Conservation (phyloP, 2,329 filamentous ascomycete genomes). For the Arthrinium phaeospermum region DNA sequence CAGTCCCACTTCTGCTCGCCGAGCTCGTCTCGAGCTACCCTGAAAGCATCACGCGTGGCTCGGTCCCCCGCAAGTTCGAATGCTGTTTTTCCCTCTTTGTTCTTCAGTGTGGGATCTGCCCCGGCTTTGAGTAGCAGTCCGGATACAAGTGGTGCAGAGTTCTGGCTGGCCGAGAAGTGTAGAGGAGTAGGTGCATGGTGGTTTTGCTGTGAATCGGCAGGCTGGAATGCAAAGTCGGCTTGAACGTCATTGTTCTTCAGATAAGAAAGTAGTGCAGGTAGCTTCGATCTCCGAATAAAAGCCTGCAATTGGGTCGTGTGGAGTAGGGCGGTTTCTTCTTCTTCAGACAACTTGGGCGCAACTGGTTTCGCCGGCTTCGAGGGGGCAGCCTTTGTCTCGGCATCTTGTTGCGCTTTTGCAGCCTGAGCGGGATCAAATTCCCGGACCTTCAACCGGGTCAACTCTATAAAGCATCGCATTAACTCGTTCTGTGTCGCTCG, state of each 20-base stretch:
- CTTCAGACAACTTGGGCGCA: constrained; percentile 74
- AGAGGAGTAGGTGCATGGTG: constrained; percentile 83
- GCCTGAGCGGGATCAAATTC: constrained; percentile 73
- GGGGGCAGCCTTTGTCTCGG: constrained; percentile 42
- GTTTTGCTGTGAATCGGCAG: constrained; percentile 67
- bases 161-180: constrained; percentile 84
- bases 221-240: constrained; percentile 77
- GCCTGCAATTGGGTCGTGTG: constrained; percentile 91
- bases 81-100: constrained; percentile 78
- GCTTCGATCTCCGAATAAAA: constrained; percentile 86
- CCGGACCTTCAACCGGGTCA: constrained; percentile 86
- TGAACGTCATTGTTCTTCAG: constrained; percentile 76
- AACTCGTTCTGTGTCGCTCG: constrained; percentile 92
- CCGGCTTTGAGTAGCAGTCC: constrained; percentile 77
- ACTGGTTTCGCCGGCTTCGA: constrained; percentile 56
- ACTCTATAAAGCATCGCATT: constrained; percentile 91
- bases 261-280: constrained; percentile 85
- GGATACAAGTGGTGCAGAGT: constrained; percentile 76
- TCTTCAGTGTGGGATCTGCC: constrained; percentile 75
- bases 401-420: constrained; percentile 50
- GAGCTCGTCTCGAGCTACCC: constrained; percentile 81
- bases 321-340: constrained; percentile 80
- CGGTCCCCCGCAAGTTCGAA: constrained; percentile 90
- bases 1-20: constrained; percentile 81
- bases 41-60: constrained; percentile 86